Base-by-base conservation (phyloP, 768 basidiomycete genomes). In the Leccinum truebloodii region DNA sequence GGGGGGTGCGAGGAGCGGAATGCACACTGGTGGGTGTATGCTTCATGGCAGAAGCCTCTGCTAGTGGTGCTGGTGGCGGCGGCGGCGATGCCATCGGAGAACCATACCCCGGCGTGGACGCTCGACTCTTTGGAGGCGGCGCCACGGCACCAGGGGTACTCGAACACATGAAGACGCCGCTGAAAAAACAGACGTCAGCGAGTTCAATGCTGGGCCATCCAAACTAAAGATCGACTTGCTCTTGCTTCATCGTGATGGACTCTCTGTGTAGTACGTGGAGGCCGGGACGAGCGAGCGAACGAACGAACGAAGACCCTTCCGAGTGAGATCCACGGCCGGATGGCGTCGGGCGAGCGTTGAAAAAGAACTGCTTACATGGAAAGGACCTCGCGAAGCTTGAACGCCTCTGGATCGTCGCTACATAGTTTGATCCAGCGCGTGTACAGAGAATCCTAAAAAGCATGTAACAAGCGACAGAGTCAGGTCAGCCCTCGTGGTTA, bases 351-450 rank as follows among this genome's bases (percentile, higher is more conserved):
- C 39, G 24, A 13, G 44, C 13, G 14, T 4, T 13, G 3, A 3
- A 22, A 10, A 20, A 35, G 18, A 8, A 12, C 9, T 5, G 51
- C 73, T 65, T 37, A 73, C 72, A 73, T 73, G 58, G 70, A 75
- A 30, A 73, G 72, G 4, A 55, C 35, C 3, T 63, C 20, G 13
- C 71, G 72, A 20, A 73, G 68, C 18, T 54, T 58, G 58, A 52
- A 58, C 10, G 66, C 60, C 30, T 75, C 65, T 2, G 67, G 63
- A 26, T 69, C 73, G 28, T 67, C 52, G 37, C 63, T 59, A 22
- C 66, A 70, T 2, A 73, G 12, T 41, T 67, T 67, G 57, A 63
- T 54, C 72, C 72, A 73, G 12, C 71, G 63, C 9, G 18, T 58
- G 57, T 73, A 61, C n/a, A 73, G 48, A 3, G 64, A 56, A 26